Evolutionary conservation across 2,329 filamentous ascomycete species (phyloP).

Genomic region (Calonectria naviculata): DNA sequence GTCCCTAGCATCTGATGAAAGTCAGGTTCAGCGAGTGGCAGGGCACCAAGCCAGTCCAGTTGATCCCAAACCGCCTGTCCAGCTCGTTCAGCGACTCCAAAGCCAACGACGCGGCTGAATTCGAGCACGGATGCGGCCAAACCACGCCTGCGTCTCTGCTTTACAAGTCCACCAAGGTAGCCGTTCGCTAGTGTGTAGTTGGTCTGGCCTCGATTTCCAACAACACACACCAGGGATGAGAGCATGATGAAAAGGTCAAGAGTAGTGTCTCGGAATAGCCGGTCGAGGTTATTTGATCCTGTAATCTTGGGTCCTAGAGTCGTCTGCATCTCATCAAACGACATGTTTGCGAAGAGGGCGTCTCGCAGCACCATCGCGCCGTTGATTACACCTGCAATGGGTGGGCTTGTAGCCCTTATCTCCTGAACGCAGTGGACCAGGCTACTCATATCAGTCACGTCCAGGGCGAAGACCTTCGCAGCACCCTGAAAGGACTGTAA

Average conservation of each 20-base stretch:
- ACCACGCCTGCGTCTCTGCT: slow-evolving; percentile 9
- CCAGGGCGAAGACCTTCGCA: background rate
- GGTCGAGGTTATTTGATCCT: slow-evolving; percentile 8
- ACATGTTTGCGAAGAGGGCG: background rate
- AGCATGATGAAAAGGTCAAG: slow-evolving; percentile 26
- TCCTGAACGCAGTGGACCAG: background rate
- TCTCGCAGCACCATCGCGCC: slow-evolving; percentile 18
- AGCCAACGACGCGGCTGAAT: too few species aligned
- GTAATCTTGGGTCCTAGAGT: slow-evolving; percentile 17
- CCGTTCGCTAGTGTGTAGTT: slow-evolving; percentile 20
- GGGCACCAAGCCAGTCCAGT: too few species aligned
- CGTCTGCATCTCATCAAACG: background rate
- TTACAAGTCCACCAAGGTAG: slow-evolving; percentile 5
- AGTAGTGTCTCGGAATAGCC: background rate
- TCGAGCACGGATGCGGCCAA: slow-evolving; percentile 40
- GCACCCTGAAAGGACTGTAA: too few species aligned
- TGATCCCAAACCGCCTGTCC: too few species aligned
- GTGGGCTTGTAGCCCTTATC: background rate
- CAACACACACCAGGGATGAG: slow-evolving; percentile 3
- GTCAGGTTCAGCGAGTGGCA: too few species aligned
- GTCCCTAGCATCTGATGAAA: too few species aligned
- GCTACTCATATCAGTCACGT: background rate
- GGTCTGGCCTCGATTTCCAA: slow-evolving; percentile 19
- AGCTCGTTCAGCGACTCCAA: too few species aligned
- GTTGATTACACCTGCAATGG: slow-evolving; percentile 15